Base-by-base conservation (phyloP, 1,139 yeast genomes). In the Pichia sp. region DNA sequence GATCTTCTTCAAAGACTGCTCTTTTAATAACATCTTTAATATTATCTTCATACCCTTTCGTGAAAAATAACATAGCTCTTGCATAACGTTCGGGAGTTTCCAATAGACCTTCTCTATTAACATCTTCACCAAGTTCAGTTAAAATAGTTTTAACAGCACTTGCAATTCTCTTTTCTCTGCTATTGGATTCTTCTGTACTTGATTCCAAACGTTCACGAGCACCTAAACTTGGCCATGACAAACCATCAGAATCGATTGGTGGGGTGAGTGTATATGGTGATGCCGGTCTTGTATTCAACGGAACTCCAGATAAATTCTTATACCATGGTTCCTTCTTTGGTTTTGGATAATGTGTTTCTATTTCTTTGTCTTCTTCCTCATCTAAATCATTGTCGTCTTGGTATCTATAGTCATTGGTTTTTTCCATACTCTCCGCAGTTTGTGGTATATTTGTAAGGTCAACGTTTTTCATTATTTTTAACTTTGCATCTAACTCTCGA, bases 71-170 rank as follows among this genome's bases (percentile, higher is more conserved):
- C 95, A 92, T 88, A 23, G 99, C 98, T 54, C 95, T 76, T 1
- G 99, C 98, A 64, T 89, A 92, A 56, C 99, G 71, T 62, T 88
- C 94, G 1, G 99, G 99, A 0, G 99, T 92, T 61, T 90, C 96
- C 60, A 85, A 67, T 34, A 92, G 69, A 0, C 99, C 99, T 63
- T 90, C 96, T 58, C 99, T 74, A 27, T 73, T 72, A 1, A 84
- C 81, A 61, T 94, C 97, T 66, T 92, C 99, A 35, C 99, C 99
- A 42, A 94, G 71, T 63, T 92, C 97, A 7, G 74, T 68, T 56
- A 92, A 71, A 51, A 92, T 85, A 4, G 90, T 82, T 59, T 79
- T 79, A 5, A 92, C 95, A 0, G 97, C 97, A 29, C 65, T 80
- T 5, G 96, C 90, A 51, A 92, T 90, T 52, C 96, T 76, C 43